These are phyloP conservation scores for Erucastrum elatum DNA, from an alignment of 345 rosid genomes.

Conservation along the genomic window DNA sequence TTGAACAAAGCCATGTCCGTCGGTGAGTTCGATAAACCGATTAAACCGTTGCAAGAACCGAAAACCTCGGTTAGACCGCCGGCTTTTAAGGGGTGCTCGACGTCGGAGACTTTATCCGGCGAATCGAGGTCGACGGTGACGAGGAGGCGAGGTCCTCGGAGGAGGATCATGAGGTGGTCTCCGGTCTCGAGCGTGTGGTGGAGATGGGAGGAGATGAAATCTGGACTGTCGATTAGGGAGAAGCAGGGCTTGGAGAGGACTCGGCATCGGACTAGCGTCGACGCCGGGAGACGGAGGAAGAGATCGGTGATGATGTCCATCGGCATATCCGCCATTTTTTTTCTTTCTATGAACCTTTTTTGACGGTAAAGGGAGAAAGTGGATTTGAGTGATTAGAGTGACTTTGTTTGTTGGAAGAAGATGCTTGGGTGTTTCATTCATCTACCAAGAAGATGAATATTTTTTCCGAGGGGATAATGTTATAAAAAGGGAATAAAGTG, in stretches of 20 bases:
- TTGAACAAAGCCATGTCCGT: not conserved
- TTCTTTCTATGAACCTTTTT: not conserved
- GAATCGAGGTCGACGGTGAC: not conserved
- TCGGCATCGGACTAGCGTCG: not conserved
- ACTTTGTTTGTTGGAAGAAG: not conserved
- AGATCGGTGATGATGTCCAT: not conserved
- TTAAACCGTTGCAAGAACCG: conserved; percentile 1
- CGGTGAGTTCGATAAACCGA: not conserved
- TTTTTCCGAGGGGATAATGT: not conserved
- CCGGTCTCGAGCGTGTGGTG: not conserved
- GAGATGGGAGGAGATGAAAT: not conserved
- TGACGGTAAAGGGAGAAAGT: not conserved
- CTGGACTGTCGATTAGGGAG: not conserved
- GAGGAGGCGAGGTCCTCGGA: not conserved
- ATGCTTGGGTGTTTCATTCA: not conserved
- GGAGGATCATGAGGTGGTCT: not conserved
- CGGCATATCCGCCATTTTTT: not conserved
- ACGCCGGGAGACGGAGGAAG: not conserved
- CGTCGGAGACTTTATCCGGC: not conserved
- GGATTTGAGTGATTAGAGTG: not conserved
- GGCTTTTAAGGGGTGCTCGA: not conserved
- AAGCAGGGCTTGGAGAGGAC: not conserved
- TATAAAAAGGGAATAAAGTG: not conserved
- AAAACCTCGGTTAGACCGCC: not conserved
- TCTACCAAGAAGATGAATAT: not conserved